Base-by-base conservation (phyloP, 352 stramenopile species). In the Globisporangium splendens region DNA sequence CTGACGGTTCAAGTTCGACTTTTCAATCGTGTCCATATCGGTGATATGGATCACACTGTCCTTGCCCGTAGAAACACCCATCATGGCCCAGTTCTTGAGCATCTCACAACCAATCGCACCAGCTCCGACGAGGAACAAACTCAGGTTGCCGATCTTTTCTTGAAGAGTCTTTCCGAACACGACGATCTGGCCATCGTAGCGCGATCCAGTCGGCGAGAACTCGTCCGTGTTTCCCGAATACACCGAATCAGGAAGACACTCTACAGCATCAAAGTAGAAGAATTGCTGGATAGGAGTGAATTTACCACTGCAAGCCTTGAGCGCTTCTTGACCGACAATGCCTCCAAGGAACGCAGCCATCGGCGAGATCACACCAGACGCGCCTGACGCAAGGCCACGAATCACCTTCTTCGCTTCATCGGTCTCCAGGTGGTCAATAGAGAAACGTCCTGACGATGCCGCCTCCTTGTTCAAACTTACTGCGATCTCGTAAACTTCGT, bases 21-120 rank as follows among this genome's bases (percentile, higher is more conserved):
- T 98, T 79, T 99, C 98, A 64, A 99, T 99, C 39, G 89, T 93
- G 71, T 99, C 97, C 97, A 99, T 99, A 68, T 99, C 97, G 1
- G 97, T 99, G 20, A 99, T 89, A 58, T 98, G 79, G 49, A 99
- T 93, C 10, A 75, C 77, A 11, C 92, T 93, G 33, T 83, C 64
- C 28, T 89, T 82, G 22, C 77, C 82, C 59, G 81, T 97, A 8
- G 88, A 89, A 6, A 99, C 88, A 33, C 97, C 98, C 96, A 99
- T 99, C 68, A 99, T 91, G 1, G 97, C 97, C 96, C 96, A 99
- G 72, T 99, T 99, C 81, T 99, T 99, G 8, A 99, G 84, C 95
- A 99, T 99, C 78, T 99, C 98, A 69, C 98, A 99, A 4, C 98
- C 97, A 66, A 99, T 99, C 4, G 97, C 98, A 48, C 98, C 98